Evolutionary conservation across 2,329 filamentous ascomycete genomes (phyloP).

Genomic region (Talaromyces amestolkiae): DNA sequence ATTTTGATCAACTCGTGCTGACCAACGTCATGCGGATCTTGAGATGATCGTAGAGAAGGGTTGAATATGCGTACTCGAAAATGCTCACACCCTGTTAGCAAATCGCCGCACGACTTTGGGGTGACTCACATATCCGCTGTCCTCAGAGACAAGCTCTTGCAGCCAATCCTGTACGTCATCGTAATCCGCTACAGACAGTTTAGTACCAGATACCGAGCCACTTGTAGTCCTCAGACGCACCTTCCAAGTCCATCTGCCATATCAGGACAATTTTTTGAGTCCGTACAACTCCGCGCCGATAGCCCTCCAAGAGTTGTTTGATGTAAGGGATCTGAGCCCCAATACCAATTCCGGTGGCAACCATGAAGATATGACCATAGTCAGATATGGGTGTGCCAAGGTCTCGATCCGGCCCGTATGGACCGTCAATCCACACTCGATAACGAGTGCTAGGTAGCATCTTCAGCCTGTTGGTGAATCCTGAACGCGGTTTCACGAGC

Average conservation of each 20-base stretch:
- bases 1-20: constrained; percentile 25
- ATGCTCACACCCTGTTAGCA: constrained; percentile 7
- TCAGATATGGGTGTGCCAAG: constrained; percentile 21
- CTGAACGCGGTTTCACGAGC: constrained; percentile 25
- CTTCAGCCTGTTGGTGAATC: constrained; percentile 22
- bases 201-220: background rate
- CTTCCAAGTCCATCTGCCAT: constrained; percentile 28
- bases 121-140: constrained; percentile 23
- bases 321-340: constrained; percentile 35
- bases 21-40: constrained; percentile 19
- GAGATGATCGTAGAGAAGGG: background rate
- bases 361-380: constrained; percentile 35
- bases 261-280: constrained; percentile 30
- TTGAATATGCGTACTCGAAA: constrained; percentile 22
- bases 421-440: constrained; percentile 28
- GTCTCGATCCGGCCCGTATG: constrained; percentile 25
- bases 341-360: constrained; percentile 37
- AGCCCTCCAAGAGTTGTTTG: constrained; percentile 34
- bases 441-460: constrained; percentile 17
- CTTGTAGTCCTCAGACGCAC: background rate
- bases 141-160: constrained; percentile 23
- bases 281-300: constrained; percentile 24
- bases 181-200: constrained; percentile 19
- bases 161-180: constrained; percentile 24
- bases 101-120: background rate